Base-by-base conservation (phyloP, 1,284 basidiomycete genomes). In the Laetiporus sulphureus region DNA sequence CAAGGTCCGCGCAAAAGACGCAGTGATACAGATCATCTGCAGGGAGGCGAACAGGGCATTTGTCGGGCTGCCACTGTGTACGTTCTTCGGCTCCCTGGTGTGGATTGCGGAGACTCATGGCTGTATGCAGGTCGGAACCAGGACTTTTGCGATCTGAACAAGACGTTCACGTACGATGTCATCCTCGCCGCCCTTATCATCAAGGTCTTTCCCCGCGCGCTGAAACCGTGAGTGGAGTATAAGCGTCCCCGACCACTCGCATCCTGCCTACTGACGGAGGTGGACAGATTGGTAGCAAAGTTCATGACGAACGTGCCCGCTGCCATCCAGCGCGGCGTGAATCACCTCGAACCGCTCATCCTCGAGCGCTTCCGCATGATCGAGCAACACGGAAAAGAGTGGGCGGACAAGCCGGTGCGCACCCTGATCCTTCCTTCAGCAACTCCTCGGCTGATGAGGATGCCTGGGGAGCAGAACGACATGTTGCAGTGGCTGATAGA, bases 31-130 rank as follows among this genome's bases (percentile, higher is more conserved):
- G 36, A 54, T 63, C 32, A 60, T 66, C 41, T 63, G 62, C 48
- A 63, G 67, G 49, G 54, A 56, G 41, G 65, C 58, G 38, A 72
- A 65, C 43, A 66, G 71, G 23, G 45, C 66, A 25, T 72, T 73
- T 41, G 67, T 73, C n/a, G 70, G 72, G 4, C 38, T 61, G 10
- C 63, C 65, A 5, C 34, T 66, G 23, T 71, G 71, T 71, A 52
- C 5, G 32, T 5, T 11, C n/a, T n/a, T n/a, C n/a, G n/a, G n/a
- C n/a, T n/a, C n/a, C n/a, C n/a, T n/a, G n/a, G n/a, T n/a, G n/a
- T n/a, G n/a, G n/a, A n/a, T n/a, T n/a, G n/a, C n/a, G n/a, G n/a
- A n/a, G n/a, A n/a, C n/a, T n/a, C n/a, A n/a, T n/a, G n/a, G n/a
- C n/a, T n/a, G n/a, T n/a, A 4, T 37, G 22, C 32, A 74, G 73